phyloP scores from a whole-genome alignment of 1,284 basidiomycete species.

The Cutaneotrichosporon sp. region DNA sequence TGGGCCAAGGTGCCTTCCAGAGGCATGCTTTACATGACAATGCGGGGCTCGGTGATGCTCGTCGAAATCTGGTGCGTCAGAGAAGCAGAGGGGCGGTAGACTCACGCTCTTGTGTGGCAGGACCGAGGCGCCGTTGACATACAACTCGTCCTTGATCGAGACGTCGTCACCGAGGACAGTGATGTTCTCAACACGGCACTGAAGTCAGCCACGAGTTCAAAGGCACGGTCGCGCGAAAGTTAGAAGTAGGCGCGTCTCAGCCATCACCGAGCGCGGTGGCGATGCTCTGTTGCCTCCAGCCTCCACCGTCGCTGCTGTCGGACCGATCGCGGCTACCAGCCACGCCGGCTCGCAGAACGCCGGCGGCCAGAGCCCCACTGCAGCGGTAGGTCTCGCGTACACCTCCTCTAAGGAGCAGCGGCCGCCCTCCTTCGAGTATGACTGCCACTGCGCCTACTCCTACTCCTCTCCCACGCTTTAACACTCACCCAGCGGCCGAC shows the following conservation, averaged over 20 bases:
- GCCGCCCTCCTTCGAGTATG: no score
- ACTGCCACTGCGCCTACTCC: no score
- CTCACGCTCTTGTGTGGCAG: slow-evolving; percentile 58
- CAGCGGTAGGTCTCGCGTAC: no score
- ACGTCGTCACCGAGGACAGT: slow-evolving; percentile 60
- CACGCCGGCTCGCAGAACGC: no score
- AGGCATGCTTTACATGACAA: slow-evolving; percentile 50
- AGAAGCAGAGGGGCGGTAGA: no score
- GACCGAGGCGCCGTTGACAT: slow-evolving; percentile 58
- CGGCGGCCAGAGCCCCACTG: no score
- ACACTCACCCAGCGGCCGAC: slow-evolving; percentile 57
- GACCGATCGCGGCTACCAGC: no score
- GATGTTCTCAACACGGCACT: slow-evolving; percentile 58
- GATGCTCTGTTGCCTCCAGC: no score
- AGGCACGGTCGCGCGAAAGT: background rate
- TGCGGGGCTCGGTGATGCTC: slow-evolving; percentile 56
- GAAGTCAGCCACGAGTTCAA: slow-evolving; percentile 3
- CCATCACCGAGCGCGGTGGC: background rate
- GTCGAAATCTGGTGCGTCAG: slow-evolving; percentile 45
- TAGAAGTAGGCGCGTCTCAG: background rate
- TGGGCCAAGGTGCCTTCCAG: background rate
- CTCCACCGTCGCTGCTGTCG: no score
- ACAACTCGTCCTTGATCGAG: slow-evolving; percentile 59
- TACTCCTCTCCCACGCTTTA: background rate
- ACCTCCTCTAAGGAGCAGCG: no score